phyloP scores from a whole-genome alignment of 192 early-diverging fungal species.

The Blastocladiella britannica region DNA sequence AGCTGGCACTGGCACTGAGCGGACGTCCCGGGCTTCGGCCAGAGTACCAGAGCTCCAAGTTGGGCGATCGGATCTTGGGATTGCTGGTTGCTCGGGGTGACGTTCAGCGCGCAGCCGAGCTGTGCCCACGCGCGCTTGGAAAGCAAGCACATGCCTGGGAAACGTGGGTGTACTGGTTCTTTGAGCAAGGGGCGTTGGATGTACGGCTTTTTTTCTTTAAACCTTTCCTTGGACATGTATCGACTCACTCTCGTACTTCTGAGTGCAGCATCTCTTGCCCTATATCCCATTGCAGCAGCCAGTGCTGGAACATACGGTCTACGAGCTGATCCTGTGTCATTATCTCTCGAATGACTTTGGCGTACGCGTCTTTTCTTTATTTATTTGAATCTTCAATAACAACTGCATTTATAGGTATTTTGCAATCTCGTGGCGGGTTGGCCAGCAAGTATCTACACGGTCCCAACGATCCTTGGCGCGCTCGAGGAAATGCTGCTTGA shows the following conservation, averaged over 20 bases:
- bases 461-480: not conserved
- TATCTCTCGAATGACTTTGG: not conserved
- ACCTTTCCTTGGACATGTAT: no score
- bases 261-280: no score
- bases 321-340: not conserved
- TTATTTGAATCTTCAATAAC: no score
- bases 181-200: not conserved
- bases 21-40: not conserved
- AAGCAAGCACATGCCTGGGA: not conserved
- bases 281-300: not conserved
- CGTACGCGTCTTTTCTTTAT: not conserved
- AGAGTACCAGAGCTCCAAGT: not conserved
- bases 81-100: not conserved
- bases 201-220: no score
- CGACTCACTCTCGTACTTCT: no score
- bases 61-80: not conserved
- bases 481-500: not conserved
- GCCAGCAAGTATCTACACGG: not conserved
- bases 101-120: not conserved
- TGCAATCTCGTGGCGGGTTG: not conserved
- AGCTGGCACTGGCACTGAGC: not conserved
- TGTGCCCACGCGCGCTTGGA: not conserved
- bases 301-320: not conserved
- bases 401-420: not conserved
- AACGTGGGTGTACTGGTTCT: not conserved